Conservation (phyloP, 306 rosid genomes). For the Pyrus pyrifolia region DNA sequence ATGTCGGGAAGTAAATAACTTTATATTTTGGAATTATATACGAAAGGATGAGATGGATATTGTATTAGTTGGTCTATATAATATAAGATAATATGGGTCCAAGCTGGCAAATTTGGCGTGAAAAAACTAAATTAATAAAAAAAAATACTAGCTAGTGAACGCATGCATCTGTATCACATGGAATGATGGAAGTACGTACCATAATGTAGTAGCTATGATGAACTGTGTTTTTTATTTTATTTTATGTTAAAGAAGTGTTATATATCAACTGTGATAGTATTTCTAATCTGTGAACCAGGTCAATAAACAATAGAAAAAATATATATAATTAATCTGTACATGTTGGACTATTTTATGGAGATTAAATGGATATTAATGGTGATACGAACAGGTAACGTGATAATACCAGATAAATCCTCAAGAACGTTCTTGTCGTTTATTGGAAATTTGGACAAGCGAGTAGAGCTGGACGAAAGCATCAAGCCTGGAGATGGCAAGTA, state of each 20-base stretch:
- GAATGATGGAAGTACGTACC: too few relatives aligned
- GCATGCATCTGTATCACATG: too few relatives aligned
- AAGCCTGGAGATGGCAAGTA: conserved; percentile 40
- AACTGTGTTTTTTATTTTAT: too few relatives aligned
- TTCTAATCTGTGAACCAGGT: too few relatives aligned
- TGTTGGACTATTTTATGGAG: too few relatives aligned
- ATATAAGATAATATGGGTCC: background rate
- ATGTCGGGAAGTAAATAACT: background rate
- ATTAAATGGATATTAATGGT: background rate
- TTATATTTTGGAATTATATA: too few relatives aligned
- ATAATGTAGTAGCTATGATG: too few relatives aligned
- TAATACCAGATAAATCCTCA: conserved; percentile 27
- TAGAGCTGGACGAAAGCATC: conserved; percentile 28
- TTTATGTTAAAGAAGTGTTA: too few relatives aligned
- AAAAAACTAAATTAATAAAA: too few relatives aligned
- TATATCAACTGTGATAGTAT: too few relatives aligned
- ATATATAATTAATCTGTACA: background rate
- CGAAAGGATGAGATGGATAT: background rate
- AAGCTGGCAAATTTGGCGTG: background rate
- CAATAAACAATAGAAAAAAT: background rate
- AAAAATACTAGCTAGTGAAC: too few relatives aligned
- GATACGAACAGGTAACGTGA: conserved; percentile 25
- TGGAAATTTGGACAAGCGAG: conserved; percentile 50
- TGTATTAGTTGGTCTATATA: background rate
- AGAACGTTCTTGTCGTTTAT: conserved; percentile 36